Conservation (phyloP, 2,329 filamentous ascomycete species). For the Paradendryphiella salina region DNA sequence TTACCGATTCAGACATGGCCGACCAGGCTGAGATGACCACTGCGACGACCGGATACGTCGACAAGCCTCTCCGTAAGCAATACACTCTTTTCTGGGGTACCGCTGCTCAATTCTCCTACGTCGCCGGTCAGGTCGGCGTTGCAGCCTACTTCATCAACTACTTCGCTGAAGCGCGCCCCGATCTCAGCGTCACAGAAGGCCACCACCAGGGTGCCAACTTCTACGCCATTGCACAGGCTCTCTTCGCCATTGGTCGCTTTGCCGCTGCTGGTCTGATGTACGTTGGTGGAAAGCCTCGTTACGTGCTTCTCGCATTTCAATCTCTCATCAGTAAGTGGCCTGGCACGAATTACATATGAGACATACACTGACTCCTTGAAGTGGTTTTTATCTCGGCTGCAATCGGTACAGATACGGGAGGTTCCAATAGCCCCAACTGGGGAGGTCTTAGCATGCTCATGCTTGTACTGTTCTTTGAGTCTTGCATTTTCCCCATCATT, state of each 20-base stretch:
- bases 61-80: constrained; percentile 69
- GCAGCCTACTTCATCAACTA: constrained; percentile 54
- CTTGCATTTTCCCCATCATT: constrained; percentile 47
- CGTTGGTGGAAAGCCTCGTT: constrained; percentile 41
- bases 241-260: constrained; percentile 46
- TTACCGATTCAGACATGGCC: constrained; percentile 70
- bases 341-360: no score
- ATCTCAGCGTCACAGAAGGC: constrained; percentile 27
- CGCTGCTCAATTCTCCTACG: constrained; percentile 59
- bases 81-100: constrained; percentile 45
- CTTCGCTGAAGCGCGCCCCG: constrained; percentile 41
- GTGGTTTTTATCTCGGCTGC: constrained; percentile 45
- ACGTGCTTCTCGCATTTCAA: constrained; percentile 44
- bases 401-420: constrained; percentile 41
- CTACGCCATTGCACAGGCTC: constrained; percentile 46
- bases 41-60: constrained; percentile 55
- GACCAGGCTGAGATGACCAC: constrained; percentile 41
- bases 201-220: constrained; percentile 45
- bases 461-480: constrained; percentile 47
- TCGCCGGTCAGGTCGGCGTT: constrained; percentile 57
- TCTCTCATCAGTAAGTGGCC: constrained; percentile 26
- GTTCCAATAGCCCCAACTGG: constrained; percentile 38
- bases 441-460: constrained; percentile 45
- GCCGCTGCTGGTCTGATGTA: constrained; percentile 46
- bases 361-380: no score